Percentiles rank a stretch among this genome's conserved stretches.
Evolutionary conservation across 2,329 filamentous ascomycete genomes (phyloP).

Genomic region (Trichophyton verrucosum): DNA sequence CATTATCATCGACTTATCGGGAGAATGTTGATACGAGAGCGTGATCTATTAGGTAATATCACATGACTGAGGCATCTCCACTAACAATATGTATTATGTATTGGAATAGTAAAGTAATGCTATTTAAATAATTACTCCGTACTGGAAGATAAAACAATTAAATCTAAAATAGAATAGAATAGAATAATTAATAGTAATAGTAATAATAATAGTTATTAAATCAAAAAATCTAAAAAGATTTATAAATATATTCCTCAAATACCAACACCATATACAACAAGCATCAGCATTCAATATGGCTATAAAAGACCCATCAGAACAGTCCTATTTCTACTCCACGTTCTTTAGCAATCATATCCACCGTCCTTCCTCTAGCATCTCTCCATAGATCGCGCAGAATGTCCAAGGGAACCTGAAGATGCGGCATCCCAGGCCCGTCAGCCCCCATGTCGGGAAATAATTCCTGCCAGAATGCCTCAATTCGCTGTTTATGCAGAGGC

Average conservation of each 20-base stretch:
- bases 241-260: no score
- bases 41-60: not conserved
- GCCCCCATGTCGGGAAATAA: conserved; percentile 2
- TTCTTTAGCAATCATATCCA: conserved; percentile 9
- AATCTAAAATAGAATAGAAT: no score
- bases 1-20: not conserved
- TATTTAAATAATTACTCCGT: no score
- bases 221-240: no score
- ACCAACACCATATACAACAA: not conserved
- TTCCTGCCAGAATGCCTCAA: conserved; percentile 9
- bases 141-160: no score
- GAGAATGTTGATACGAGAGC: not conserved
- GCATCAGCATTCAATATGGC: not conserved
- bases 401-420: conserved; percentile 6
- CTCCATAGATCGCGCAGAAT: conserved; percentile 9
- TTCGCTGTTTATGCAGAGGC: not conserved
- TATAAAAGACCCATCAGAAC: not conserved
- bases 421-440: conserved; percentile 2
- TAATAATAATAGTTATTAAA: no score
- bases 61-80: no score
- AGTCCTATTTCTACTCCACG: conserved; percentile 9
- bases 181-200: no score
- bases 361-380: not conserved
- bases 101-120: no score
- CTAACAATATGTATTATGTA: no score